phyloP scores from a whole-genome alignment of 2,329 filamentous ascomycete genomes.

The Pyricularia grisea region DNA sequence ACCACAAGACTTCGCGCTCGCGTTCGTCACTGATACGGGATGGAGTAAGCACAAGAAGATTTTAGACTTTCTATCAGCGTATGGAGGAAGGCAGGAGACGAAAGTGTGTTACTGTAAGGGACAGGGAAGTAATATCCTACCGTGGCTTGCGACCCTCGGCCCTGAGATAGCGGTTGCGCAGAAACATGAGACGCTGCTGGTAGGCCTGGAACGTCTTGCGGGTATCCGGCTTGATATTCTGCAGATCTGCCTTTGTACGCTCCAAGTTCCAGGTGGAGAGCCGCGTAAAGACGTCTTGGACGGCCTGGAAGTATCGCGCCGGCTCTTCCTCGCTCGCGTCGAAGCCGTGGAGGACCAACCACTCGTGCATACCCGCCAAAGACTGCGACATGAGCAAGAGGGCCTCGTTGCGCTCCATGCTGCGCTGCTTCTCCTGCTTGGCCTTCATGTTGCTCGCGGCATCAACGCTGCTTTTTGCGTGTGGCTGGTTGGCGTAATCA shows the following conservation, averaged over 20 bases:
- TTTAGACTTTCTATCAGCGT: neutral
- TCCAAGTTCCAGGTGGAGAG: neutral
- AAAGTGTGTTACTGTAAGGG: neutral
- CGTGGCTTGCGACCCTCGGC: neutral
- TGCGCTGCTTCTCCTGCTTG: neutral
- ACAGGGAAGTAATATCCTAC: neutral
- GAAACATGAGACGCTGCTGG: neutral
- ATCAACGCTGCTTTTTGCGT: neutral
- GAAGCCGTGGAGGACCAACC: constrained; percentile 2
- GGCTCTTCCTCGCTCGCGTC: constrained; percentile 1
- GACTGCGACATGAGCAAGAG: constrained; percentile 1
- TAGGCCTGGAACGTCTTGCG: neutral
- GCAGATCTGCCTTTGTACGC: neutral
- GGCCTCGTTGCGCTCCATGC: neutral
- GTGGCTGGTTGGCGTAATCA: neutral
- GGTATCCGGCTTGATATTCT: neutral
- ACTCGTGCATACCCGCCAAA: neutral
- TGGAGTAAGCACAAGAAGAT: neutral
- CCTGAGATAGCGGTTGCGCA: neutral
- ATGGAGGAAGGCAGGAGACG: neutral
- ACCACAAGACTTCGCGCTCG: constrained; percentile 1
- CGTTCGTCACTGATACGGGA: neutral
- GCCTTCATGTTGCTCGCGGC: neutral
- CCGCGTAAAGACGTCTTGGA: neutral
- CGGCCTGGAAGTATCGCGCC: neutral